Evolutionary conservation across 2,329 filamentous ascomycete species (phyloP), one percentile per base, ranked within the genome.

Genomic region (Furcasterigmium furcatum): DNA sequence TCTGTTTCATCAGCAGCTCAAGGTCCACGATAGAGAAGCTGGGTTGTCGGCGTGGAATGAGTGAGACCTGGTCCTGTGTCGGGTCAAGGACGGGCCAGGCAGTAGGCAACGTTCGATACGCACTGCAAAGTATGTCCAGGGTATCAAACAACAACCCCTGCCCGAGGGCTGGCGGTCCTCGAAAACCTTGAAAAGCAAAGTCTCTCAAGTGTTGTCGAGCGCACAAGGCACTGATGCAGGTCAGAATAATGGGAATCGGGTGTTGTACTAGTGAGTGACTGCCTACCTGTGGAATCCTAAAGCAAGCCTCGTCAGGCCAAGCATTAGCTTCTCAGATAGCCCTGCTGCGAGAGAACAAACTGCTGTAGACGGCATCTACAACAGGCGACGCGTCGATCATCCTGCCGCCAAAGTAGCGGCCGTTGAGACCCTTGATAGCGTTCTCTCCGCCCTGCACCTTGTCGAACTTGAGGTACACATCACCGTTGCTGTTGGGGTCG

Each of bases 381-480:
- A 99, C 90, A 67, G 91, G 94, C 54, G 91, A 87, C 58, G 92
- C 94, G 65, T 88, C 92, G 67, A 99, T 95, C 76, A 89, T 90
- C 61, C 85, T 83, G 60, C 89, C 89, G 63, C 90, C 94, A 70
- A 99, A 99, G 70, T 88, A 96, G 64, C 94, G 86, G 62, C 94
- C 94, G 68, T 99, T 97, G 52, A 99, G 82, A 62, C 94, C 94
- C 67, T 95, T 95, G 72, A 97, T 95, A 59, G 94, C 94, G 65
- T 96, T 97, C 71, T 96, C 90, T 64, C 92, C 92, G 58, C 92
- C 92, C 66, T 91, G 84, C 52, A 97, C 88, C 61, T 90, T 87
- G 70, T 96, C 91, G 73, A 99, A 99, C 70, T 99, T 99, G 67
- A 99, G 84, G 70, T 96, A 99, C 58, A 99, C 92, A 65, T 99